Evolutionary conservation across 2,329 filamentous ascomycete species (phyloP).

Genomic region (Cryphonectria nitschkei): DNA sequence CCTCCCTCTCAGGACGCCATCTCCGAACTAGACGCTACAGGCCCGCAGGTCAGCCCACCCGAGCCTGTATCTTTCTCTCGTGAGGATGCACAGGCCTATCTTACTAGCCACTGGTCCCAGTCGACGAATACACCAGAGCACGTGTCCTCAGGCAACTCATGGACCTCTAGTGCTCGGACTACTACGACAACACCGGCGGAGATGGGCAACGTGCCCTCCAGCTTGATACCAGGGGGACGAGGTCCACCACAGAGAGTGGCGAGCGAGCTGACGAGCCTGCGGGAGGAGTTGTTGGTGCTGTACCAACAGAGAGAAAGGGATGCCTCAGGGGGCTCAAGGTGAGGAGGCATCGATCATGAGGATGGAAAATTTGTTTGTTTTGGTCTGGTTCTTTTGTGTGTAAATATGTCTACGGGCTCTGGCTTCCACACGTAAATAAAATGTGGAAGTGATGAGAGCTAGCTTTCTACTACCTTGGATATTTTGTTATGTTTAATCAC

Average conservation of each 20-base stretch:
- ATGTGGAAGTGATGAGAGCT: neutral
- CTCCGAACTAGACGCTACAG: neutral
- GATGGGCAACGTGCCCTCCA: neutral
- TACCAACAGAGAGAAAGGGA: neutral
- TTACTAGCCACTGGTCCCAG: constrained; percentile 20
- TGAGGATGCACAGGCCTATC: constrained; percentile 16
- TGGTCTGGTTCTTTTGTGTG: neutral
- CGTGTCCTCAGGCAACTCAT: constrained; percentile 21
- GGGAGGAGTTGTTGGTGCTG: constrained; percentile 11
- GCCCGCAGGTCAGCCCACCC: neutral
- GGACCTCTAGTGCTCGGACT: constrained; percentile 15
- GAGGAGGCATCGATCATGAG: neutral
- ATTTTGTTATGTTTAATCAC: neutral
- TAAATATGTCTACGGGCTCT: neutral
- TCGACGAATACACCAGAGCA: neutral
- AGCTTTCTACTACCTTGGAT: neutral
- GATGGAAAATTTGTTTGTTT: neutral
- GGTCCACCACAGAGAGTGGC: neutral
- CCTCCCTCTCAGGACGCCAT: neutral
- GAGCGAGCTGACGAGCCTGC: constrained; percentile 11
- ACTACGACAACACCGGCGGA: no score
- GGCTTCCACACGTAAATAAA: neutral
- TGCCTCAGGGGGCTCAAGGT: neutral
- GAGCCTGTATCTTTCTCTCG: constrained; percentile 1
- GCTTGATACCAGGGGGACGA: neutral